Base-by-base conservation (phyloP, 495 filamentous ascomycete species). In the Talaromyces proteolyticus region DNA sequence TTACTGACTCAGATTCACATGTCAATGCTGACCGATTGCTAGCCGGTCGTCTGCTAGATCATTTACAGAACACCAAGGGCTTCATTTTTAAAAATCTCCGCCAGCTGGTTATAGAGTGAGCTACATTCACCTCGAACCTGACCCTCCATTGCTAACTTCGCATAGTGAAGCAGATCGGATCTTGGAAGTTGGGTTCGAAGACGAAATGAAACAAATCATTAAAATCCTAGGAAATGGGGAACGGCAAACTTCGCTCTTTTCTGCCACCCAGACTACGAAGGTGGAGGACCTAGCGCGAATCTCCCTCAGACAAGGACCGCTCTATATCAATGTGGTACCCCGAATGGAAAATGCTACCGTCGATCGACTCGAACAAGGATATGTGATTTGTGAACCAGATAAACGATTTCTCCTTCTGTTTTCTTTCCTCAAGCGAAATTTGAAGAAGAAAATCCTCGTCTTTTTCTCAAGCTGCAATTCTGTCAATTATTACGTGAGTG, bases 241-340 rank as follows among this genome's bases (percentile, higher is more conserved):
- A 50, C 76, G 94, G 36, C 93, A 98, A 62, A 97, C 93, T 0
- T 91, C 94, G 84, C 82, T 98, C 10, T 98, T 98, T 76, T 95
- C 89, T 19, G 93, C 93, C 8, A 98, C 93, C 0, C 93, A 97
- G 62, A 98, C 94, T 2, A 97, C 94, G 43, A 97, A 97, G 66
- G 94, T 98, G 53, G 92, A 97, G 64, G 93, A 98, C 65, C 70
- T 98, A 20, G 93, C 93, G 5, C 78, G 93, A 37, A 95, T 98
- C 61, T 97, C 93, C 3, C 79, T 98, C 22, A 80, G 88, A 24
- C 86, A 92, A 1, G 91, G 94, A 3, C 93, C 93, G 0, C 75
- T 98, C 6, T 98, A 97, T 62, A 95, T 96, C 73, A 95, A 96
- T 59, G 91, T 95, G 37, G 89, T 94, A 64, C 72, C 87, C 59